Conservation (phyloP, 768 basidiomycete species). For the Exsudoporus frostii region DNA sequence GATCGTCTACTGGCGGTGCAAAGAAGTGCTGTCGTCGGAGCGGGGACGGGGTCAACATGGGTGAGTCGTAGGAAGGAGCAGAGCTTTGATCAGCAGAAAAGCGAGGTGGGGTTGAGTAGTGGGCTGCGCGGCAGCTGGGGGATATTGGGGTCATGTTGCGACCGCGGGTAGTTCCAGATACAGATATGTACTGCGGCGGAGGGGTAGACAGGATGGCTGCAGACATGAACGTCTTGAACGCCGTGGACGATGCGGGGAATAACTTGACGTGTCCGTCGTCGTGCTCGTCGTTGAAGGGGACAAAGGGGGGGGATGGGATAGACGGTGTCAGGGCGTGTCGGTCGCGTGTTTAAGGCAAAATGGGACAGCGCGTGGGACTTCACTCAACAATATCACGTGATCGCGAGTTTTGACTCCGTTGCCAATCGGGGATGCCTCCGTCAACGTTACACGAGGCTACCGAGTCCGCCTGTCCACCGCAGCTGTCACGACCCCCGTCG, state of each 20-base stretch:
- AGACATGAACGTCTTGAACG: conserved; percentile 18
- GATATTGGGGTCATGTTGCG: conserved; percentile 32
- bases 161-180: conserved; percentile 31
- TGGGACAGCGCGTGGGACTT: conserved; percentile 27
- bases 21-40: conserved; percentile 46
- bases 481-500: background rate
- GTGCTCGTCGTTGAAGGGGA: conserved; percentile 17
- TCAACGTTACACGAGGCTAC: conserved; percentile 36
- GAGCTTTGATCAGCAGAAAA: conserved; percentile 19
- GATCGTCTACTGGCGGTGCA: conserved; percentile 24
- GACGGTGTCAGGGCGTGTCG: conserved; percentile 8
- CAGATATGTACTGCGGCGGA: conserved; percentile 34
- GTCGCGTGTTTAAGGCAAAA: conserved; percentile 31
- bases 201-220: conserved; percentile 31
- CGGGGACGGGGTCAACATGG: conserved; percentile 66
- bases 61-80: conserved; percentile 44
- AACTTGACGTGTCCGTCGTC: conserved; percentile 21
- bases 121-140: conserved; percentile 32
- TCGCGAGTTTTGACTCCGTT: conserved; percentile 26
- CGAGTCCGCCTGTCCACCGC: background rate
- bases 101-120: conserved; percentile 35
- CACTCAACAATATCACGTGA: conserved; percentile 36
- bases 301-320: conserved; percentile 15
- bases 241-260: conserved; percentile 11
- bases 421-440: conserved; percentile 9